These are phyloP conservation scores for Pseudocercospora cruenta DNA, from an alignment of 2,329 filamentous ascomycete genomes.

Conservation along the genomic window DNA sequence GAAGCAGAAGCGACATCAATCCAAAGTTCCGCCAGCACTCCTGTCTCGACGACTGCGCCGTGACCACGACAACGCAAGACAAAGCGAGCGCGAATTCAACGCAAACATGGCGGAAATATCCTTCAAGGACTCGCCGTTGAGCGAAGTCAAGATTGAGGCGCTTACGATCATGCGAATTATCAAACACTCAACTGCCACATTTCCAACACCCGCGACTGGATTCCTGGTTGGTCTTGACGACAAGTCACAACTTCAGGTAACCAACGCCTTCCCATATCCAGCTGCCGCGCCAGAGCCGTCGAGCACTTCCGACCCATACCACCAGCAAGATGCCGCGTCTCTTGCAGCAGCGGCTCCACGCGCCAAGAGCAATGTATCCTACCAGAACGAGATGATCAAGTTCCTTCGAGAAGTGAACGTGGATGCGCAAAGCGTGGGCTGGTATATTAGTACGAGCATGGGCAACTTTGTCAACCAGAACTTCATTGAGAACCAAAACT, in stretches of 20 bases:
- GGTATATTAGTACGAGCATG: constrained; percentile 99
- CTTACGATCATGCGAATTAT: constrained; percentile 98
- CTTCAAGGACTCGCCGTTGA: constrained; percentile 53
- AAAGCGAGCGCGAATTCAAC: too few species aligned
- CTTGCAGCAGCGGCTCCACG: constrained; percentile 86
- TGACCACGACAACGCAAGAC: background rate
- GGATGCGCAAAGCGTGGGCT: constrained; percentile 95
- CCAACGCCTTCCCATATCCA: constrained; percentile 94
- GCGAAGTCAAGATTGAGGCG: constrained; percentile 88
- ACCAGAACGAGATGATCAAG: constrained; percentile 97
- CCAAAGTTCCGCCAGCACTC: background rate
- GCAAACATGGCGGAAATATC: constrained; percentile 35
- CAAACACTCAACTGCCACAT: constrained; percentile 86
- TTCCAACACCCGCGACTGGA: constrained; percentile 87
- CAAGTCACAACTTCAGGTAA: constrained; percentile 80
- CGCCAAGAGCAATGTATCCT: constrained; percentile 83
- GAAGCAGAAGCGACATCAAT: background rate
- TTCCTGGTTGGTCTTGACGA: constrained; percentile 92
- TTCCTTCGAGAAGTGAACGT: constrained; percentile 97
- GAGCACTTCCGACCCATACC: constrained; percentile 66
- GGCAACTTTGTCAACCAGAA: constrained; percentile 95
- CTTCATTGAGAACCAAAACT: constrained; percentile 97
- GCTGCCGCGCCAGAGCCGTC: constrained; percentile 64
- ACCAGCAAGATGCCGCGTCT: constrained; percentile 71
- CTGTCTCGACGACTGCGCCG: background rate